These are phyloP conservation scores for Apiotrichum montevideense DNA, from an alignment of 1,284 basidiomycete species.

Conservation along the genomic window DNA sequence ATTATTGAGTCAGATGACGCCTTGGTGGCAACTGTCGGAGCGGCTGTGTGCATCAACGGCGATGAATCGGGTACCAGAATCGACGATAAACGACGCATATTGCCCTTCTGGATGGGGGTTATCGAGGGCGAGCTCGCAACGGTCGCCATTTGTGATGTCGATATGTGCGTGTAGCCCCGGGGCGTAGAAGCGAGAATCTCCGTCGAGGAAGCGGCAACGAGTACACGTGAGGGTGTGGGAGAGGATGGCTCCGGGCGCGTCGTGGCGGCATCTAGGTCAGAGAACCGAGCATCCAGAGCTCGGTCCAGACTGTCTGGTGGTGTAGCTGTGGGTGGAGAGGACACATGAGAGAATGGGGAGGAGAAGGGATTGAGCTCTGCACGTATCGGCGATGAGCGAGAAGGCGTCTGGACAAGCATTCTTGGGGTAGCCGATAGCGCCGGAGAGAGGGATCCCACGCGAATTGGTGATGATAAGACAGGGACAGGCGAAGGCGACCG, in stretches of 20 bases:
- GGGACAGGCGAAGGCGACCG: constrained; percentile 9
- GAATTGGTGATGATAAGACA: constrained; percentile 1
- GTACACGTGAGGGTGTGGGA: constrained; percentile 9
- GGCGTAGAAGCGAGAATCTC: not conserved
- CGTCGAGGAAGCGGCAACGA: constrained; percentile 9
- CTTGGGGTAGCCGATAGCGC: constrained; percentile 10
- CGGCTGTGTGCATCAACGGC: not conserved
- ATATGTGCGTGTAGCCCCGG: not conserved
- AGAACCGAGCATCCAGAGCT: not conserved
- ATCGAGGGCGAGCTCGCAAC: not conserved
- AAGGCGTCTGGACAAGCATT: not conserved
- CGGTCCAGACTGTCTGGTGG: constrained; percentile 3
- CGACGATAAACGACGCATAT: not conserved
- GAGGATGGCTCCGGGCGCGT: constrained; percentile 6
- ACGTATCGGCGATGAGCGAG: not conserved
- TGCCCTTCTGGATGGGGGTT: not conserved
- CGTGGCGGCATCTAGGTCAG: not conserved
- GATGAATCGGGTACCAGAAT: constrained; percentile 23
- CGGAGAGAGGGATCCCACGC: constrained; percentile 19
- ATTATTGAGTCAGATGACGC: constrained; percentile 25
- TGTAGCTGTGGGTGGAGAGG: not conserved
- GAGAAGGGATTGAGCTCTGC: constrained; percentile 4
- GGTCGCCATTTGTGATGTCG: not conserved
- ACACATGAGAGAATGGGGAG: constrained; percentile 10
- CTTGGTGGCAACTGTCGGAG: not conserved